Evolutionary conservation across 2,329 filamentous ascomycete species (phyloP).

Genomic region (Periconia macrospinosa): DNA sequence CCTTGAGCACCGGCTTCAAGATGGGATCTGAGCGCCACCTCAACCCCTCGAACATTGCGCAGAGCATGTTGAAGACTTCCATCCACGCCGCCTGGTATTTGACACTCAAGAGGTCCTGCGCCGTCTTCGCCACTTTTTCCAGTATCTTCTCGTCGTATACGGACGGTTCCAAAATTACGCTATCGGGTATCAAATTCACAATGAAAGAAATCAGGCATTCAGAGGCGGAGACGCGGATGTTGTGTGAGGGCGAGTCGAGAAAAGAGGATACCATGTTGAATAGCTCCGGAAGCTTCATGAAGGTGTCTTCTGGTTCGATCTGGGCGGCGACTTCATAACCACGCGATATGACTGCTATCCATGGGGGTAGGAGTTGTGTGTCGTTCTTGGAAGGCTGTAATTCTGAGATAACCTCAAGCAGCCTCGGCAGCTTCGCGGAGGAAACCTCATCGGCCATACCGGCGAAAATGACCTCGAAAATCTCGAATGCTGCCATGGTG

Average conservation of each 20-base stretch:
- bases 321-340: conserved; percentile 94
- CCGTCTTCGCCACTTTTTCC: conserved; percentile 74
- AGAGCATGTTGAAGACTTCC: conserved; percentile 88
- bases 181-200: conserved; percentile 82
- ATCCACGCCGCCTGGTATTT: conserved; percentile 94
- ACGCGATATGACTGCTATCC: conserved; percentile 92
- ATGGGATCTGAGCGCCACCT: conserved; percentile 84
- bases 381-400: conserved; percentile 90
- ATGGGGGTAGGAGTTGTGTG: conserved; percentile 89
- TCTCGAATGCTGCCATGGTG: conserved; percentile 94
- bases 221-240: conserved; percentile 91
- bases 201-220: conserved; percentile 94
- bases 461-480: conserved; percentile 95
- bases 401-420: conserved; percentile 90
- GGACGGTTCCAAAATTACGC: conserved; percentile 83
- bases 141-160: conserved; percentile 90
- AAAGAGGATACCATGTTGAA: conserved; percentile 81
- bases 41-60: conserved; percentile 82
- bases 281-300: conserved; percentile 82
- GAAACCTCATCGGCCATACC: conserved; percentile 87
- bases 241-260: conserved; percentile 83
- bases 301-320: conserved; percentile 85
- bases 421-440: conserved; percentile 82
- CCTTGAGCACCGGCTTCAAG: conserved; percentile 73
- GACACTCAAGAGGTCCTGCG: conserved; percentile 76